Conservation (phyloP, 352 stramenopile species). For the Phytophthora sp. region DNA sequence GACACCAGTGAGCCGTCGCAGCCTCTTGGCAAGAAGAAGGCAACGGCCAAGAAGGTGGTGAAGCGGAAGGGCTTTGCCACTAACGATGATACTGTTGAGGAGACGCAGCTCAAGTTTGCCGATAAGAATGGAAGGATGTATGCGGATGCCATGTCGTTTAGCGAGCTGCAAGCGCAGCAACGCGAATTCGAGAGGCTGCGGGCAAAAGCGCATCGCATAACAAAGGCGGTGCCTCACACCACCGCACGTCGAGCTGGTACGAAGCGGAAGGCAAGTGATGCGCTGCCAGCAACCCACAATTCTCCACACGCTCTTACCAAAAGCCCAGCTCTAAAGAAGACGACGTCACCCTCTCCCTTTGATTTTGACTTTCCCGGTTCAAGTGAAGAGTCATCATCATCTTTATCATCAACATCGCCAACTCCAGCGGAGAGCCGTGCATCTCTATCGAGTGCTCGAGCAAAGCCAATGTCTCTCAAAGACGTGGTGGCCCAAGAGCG, state of each 20-base stretch:
- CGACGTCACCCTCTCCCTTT: slow-evolving; percentile 27
- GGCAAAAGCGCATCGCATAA: slow-evolving; percentile 22
- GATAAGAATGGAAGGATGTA: slow-evolving; percentile 30
- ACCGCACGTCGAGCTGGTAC: slow-evolving; percentile 8
- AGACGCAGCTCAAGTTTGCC: slow-evolving; percentile 17
- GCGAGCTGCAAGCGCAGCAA: slow-evolving; percentile 72
- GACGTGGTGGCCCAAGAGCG: slow-evolving; percentile 38
- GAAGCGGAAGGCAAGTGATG: slow-evolving; percentile 31
- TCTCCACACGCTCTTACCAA: background rate
- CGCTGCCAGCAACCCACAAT: background rate
- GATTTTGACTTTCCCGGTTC: slow-evolving; percentile 33
- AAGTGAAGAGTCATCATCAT: slow-evolving; percentile 29
- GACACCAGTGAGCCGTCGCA: background rate
- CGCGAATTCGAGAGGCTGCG: slow-evolving; percentile 43
- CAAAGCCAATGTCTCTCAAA: slow-evolving; percentile 27
- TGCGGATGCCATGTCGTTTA: slow-evolving; percentile 55
- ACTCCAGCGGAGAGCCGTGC: background rate
- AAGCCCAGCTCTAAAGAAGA: slow-evolving; percentile 30
- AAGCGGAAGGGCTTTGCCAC: slow-evolving; percentile 6
- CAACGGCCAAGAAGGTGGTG: background rate
- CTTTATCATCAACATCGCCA: slow-evolving; percentile 15
- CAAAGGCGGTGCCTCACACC: slow-evolving; percentile 15
- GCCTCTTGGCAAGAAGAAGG: slow-evolving; percentile 9
- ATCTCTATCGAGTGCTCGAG: background rate
- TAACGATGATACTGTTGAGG: slow-evolving; percentile 14